Percentiles rank a stretch among this genome's conserved stretches.
phyloP scores from a whole-genome alignment of 441 rosid genomes.

The Isatis lusitanica region DNA sequence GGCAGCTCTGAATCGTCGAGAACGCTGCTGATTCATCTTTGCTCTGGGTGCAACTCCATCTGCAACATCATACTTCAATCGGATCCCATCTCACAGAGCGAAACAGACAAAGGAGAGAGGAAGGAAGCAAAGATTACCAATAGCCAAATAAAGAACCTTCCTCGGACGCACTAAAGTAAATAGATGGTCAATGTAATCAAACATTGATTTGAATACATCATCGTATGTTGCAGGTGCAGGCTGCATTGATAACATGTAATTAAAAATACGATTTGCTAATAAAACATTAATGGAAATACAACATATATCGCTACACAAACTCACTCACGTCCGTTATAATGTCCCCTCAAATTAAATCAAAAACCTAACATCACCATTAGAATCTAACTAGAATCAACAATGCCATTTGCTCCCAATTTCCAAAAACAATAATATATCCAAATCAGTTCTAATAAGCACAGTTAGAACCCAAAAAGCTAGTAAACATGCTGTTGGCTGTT shows the following conservation, averaged over 20 bases:
- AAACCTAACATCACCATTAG: neutral
- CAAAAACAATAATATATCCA: neutral
- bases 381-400: neutral
- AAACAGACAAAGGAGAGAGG: neutral
- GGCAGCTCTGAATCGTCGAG: conserved; percentile 95
- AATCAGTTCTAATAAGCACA: neutral
- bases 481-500: no score
- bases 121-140: conserved; percentile 54
- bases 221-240: conserved; percentile 86
- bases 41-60: conserved; percentile 99
- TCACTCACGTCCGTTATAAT: no score
- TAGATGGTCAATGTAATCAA: conserved; percentile 88
- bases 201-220: conserved; percentile 82
- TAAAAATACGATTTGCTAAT: neutral
- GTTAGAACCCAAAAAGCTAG: no score
- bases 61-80: conserved; percentile 30
- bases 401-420: neutral
- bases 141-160: conserved; percentile 89
- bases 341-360: no score
- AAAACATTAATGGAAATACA: neutral
- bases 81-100: neutral
- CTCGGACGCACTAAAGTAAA: conserved; percentile 90
- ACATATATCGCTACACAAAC: neutral
- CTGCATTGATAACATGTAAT: conserved; percentile 45
- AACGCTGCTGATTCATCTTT: conserved; percentile 97